These are phyloP conservation scores for Cystobasidium sp. DNA, from an alignment of 1,284 basidiomycete genomes.

Conservation along the genomic window DNA sequence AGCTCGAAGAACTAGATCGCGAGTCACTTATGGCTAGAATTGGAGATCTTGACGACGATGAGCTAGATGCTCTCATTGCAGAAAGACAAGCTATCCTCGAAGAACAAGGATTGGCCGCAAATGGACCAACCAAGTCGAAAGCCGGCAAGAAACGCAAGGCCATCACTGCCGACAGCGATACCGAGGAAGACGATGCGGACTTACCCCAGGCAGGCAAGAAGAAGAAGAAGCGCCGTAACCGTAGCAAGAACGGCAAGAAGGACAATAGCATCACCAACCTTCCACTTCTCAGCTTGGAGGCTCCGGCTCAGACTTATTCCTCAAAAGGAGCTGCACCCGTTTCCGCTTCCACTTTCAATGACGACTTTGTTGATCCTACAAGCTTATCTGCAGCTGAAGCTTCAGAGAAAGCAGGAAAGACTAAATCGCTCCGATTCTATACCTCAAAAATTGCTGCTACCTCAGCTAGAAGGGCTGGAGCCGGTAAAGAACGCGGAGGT, in stretches of 20 bases:
- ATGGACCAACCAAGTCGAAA: slow-evolving; percentile 40
- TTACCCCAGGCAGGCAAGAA: slow-evolving; percentile 43
- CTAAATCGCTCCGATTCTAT: slow-evolving; percentile 82
- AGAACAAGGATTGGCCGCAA: slow-evolving; percentile 9
- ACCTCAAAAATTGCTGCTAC: slow-evolving; percentile 78
- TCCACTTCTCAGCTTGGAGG: slow-evolving; percentile 26
- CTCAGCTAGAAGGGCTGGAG: slow-evolving; percentile 63
- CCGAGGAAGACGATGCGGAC: slow-evolving; percentile 15
- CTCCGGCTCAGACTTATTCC: not conserved
- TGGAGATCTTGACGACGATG: slow-evolving; percentile 53
- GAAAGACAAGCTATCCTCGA: slow-evolving; percentile 34
- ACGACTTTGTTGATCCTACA: slow-evolving; percentile 73
- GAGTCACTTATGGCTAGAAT: slow-evolving; percentile 56
- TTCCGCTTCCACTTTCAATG: slow-evolving; percentile 52
- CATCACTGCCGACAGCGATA: slow-evolving; percentile 16
- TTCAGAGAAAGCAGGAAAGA: slow-evolving; percentile 77
- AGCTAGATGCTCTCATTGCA: slow-evolving; percentile 55
- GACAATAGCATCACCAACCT: not conserved
- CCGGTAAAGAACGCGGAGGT: slow-evolving; percentile 58
- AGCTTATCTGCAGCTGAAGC: slow-evolving; percentile 72
- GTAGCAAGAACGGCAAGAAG: slow-evolving; percentile 3
- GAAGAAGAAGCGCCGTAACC: slow-evolving; percentile 54
- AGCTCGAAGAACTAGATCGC: slow-evolving; percentile 64
- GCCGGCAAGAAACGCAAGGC: slow-evolving; percentile 46
- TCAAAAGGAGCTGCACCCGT: slow-evolving; percentile 48